Conservation (phyloP, 345 rosid genomes). For the Syzygium aromaticum region DNA sequence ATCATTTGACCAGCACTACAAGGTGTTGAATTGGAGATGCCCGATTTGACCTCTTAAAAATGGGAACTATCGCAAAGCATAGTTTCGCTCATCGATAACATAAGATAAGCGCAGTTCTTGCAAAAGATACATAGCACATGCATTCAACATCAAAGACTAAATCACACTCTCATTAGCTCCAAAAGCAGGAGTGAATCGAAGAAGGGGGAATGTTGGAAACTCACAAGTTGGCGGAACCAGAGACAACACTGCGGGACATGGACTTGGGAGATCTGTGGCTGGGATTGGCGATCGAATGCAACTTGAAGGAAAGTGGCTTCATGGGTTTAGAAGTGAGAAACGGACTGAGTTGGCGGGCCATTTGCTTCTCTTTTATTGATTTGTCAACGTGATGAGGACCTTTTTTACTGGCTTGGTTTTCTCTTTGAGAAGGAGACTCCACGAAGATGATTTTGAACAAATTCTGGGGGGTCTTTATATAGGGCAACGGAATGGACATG, state of each 20-base stretch:
- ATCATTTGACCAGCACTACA: no score
- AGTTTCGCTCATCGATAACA: not conserved
- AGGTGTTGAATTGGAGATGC: not conserved
- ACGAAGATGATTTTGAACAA: not conserved
- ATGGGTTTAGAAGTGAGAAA: not conserved
- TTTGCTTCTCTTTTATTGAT: not conserved
- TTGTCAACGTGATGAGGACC: not conserved
- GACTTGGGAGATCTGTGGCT: not conserved
- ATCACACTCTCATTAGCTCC: not conserved
- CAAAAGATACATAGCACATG: not conserved
- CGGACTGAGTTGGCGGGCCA: not conserved
- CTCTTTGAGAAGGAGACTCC: not conserved
- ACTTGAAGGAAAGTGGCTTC: not conserved
- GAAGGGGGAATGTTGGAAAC: not conserved
- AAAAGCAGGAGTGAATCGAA: not conserved
- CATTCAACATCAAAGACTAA: not conserved
- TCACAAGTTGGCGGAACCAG: not conserved
- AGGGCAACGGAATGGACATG: not conserved
- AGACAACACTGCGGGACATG: not conserved
- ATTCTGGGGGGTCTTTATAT: not conserved
- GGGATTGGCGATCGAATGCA: not conserved
- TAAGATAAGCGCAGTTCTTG: not conserved
- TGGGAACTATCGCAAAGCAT: not conserved
- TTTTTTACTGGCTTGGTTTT: not conserved
- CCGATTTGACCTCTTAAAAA: not conserved